phyloP scores from a whole-genome alignment of 371 early-diverging fungal genomes.

The Chytridiales sp. region DNA sequence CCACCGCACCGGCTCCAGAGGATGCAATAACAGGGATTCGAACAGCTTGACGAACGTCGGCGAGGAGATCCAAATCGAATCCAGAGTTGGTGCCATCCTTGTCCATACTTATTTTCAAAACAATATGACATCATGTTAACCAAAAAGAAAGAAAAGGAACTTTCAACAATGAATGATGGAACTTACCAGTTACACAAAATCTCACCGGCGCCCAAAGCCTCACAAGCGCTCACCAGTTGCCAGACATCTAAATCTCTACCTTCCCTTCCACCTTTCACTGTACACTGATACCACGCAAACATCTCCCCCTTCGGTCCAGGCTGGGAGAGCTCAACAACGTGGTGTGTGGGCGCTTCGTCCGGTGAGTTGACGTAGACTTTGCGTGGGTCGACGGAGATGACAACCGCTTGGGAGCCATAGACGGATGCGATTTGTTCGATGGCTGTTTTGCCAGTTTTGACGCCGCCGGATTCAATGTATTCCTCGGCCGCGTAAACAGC shows the following conservation, averaged over 20 bases:
- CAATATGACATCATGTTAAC: neutral
- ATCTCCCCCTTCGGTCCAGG: conserved; percentile 89
- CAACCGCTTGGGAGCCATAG: conserved; percentile 97
- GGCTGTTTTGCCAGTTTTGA: conserved; percentile 47
- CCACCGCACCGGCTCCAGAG: conserved; percentile 85
- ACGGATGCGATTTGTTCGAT: conserved; percentile 91
- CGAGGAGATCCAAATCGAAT: conserved; percentile 84
- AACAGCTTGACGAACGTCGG: conserved; percentile 71
- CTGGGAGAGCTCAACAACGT: conserved; percentile 62
- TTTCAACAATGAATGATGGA: neutral
- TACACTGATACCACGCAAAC: conserved; percentile 98
- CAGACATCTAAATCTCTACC: conserved; percentile 90
- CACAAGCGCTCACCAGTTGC: conserved; percentile 84
- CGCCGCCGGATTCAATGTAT: conserved; percentile 45
- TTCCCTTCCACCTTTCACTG: conserved; percentile 95
- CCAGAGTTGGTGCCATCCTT: conserved; percentile 96
- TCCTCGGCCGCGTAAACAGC: conserved; percentile 95
- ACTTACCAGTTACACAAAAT: conserved; percentile 80
- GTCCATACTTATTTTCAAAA: conserved; percentile 67
- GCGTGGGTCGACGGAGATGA: conserved; percentile 94
- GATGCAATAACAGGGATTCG: conserved; percentile 95
- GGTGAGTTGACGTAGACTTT: conserved; percentile 87
- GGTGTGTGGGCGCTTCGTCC: conserved; percentile 69
- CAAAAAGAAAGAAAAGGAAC: neutral
- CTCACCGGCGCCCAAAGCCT: conserved; percentile 93